Evolutionary conservation across 1,139 yeast species (phyloP).

Genomic region (Scheffersomyces lignicola): DNA sequence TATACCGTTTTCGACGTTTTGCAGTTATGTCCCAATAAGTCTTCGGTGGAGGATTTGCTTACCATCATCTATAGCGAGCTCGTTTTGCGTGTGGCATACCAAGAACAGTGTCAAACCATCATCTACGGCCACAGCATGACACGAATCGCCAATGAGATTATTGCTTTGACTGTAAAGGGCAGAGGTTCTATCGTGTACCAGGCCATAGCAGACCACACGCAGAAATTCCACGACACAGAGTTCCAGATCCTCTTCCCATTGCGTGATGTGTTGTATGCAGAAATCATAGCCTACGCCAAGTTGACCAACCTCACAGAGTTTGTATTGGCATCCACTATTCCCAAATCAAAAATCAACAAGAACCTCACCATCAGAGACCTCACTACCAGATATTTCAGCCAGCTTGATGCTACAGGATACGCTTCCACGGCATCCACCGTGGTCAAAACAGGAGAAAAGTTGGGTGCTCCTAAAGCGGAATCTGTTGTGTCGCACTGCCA

Average conservation of each 20-base stretch:
- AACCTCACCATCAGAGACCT: slow-evolving; percentile 81
- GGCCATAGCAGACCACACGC: slow-evolving; percentile 47
- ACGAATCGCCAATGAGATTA: slow-evolving; percentile 72
- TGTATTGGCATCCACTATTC: slow-evolving; percentile 19
- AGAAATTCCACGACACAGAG: slow-evolving; percentile 24
- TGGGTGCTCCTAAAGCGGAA: slow-evolving; percentile 52
- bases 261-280: slow-evolving; percentile 69
- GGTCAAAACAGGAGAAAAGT: slow-evolving; percentile 82
- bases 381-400: slow-evolving; percentile 68
- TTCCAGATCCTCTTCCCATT: slow-evolving; percentile 64
- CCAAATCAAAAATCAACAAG: slow-evolving; percentile 47
- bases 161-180: slow-evolving; percentile 86
- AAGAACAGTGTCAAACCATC: slow-evolving; percentile 52
- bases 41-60: slow-evolving; percentile 64
- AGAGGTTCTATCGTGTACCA: slow-evolving; percentile 70
- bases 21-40: slow-evolving; percentile 44
- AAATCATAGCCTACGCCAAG: slow-evolving; percentile 54
- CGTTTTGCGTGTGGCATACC: slow-evolving; percentile 47
- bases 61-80: slow-evolving; percentile 50
- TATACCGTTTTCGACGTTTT: slow-evolving; percentile 28
- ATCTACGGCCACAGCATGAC: slow-evolving; percentile 83
- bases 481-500: slow-evolving; percentile 37
- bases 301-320: slow-evolving; percentile 31
- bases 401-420: slow-evolving; percentile 72
- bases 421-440: slow-evolving; percentile 94